A percentile compares a stretch with the other conserved stretches of the same genome.
phyloP scores from a whole-genome alignment of 1,284 basidiomycete species.

The Thelephora terrestris region DNA sequence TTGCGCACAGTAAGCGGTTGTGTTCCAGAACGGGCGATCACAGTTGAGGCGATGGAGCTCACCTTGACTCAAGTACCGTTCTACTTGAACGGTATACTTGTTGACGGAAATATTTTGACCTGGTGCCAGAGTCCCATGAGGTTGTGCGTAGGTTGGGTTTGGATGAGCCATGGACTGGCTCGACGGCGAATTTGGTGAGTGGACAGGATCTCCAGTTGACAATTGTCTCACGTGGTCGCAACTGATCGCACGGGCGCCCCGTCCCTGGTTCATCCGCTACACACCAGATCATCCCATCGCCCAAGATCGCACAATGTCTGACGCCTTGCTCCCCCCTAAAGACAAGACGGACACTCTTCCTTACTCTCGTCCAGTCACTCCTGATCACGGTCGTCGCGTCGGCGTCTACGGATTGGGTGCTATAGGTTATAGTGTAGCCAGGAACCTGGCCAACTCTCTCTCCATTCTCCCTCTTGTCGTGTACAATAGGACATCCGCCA shows the following conservation, averaged over 20 bases:
- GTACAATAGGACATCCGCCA: slow-evolving; percentile 50
- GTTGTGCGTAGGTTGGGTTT: slow-evolving; percentile 19
- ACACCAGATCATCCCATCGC: too few species aligned
- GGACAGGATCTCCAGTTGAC: neutral
- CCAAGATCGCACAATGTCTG: too few species aligned
- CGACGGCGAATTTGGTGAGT: neutral
- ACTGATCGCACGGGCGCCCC: too few species aligned
- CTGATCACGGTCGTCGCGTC: slow-evolving; percentile 31
- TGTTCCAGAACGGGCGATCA: slow-evolving; percentile 3
- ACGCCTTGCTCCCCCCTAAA: too few species aligned
- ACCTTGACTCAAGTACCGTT: slow-evolving; percentile 93
- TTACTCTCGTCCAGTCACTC: slow-evolving; percentile 50
- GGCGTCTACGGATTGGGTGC: slow-evolving; percentile 60
- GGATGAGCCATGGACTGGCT: slow-evolving; percentile 21
- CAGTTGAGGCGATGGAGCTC: slow-evolving; percentile 10
- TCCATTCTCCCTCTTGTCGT: slow-evolving; percentile 42
- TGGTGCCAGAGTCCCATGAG: slow-evolving; percentile 52
- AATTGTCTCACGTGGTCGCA: neutral
- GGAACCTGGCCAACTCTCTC: slow-evolving; percentile 56
- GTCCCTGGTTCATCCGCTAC: too few species aligned
- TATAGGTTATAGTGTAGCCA: slow-evolving; percentile 69
- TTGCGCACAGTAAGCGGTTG: slow-evolving; percentile 10
- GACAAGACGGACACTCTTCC: slow-evolving; percentile 27
- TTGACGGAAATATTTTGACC: slow-evolving; percentile 90
- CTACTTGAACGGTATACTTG: slow-evolving; percentile 79